Percentiles rank a stretch among this genome's conserved stretches.
Conservation (phyloP, 1,139 yeast species). For the Magnusiomyces ingens region DNA sequence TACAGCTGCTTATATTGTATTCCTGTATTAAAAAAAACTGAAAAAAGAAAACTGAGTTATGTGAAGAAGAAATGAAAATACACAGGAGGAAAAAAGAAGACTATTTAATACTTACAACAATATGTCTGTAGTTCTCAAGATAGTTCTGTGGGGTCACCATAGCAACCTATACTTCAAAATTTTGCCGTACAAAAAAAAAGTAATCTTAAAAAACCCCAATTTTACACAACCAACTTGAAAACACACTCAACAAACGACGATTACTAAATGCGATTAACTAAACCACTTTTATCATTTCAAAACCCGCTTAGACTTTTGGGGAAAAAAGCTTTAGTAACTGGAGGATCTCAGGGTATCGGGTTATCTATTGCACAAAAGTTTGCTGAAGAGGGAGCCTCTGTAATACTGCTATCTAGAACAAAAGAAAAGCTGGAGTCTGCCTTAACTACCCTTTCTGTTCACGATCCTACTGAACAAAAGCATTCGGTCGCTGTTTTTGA, state of each 20-base stretch:
- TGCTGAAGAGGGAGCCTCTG: slow-evolving; percentile 54
- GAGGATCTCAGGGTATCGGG: slow-evolving; percentile 86
- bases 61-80: neutral
- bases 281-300: neutral
- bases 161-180: neutral
- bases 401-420: slow-evolving; percentile 57
- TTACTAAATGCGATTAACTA: neutral
- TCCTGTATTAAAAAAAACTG: neutral
- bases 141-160: neutral
- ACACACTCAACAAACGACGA: neutral
- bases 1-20: neutral
- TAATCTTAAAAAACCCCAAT: too few relatives aligned
- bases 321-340: slow-evolving; percentile 47
- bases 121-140: neutral
- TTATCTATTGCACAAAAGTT: slow-evolving; percentile 52
- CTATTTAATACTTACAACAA: neutral
- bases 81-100: neutral
- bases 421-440: slow-evolving; percentile 35
- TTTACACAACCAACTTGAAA: neutral
- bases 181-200: too few relatives aligned
- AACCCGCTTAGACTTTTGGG: slow-evolving; percentile 16
- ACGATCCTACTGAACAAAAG: slow-evolving; percentile 28
- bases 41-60: neutral
- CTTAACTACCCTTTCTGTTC: slow-evolving; percentile 34
- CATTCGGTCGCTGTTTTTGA: slow-evolving; percentile 53